A percentile compares a stretch with the other conserved stretches of the same genome.
Conservation (phyloP, 192 early-diverging fungal genomes). For the Coemansia aciculifera region DNA sequence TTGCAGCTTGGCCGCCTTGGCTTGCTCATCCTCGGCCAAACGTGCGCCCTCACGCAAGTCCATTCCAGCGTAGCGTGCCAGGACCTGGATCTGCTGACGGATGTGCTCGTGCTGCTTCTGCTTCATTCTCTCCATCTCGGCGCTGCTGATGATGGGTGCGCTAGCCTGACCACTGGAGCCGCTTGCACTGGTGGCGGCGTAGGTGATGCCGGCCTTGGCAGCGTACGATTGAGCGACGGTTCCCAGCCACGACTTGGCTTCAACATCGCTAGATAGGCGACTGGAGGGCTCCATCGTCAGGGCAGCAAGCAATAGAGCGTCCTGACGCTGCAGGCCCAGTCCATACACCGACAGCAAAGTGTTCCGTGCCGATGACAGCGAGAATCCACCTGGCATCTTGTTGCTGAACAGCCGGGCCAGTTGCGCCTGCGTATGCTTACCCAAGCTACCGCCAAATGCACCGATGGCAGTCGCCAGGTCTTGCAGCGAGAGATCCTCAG, state of each 20-base stretch:
- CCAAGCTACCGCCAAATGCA: slow-evolving; percentile 62
- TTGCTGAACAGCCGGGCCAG: slow-evolving; percentile 49
- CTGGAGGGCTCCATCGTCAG: slow-evolving; percentile 77
- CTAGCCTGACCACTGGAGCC: neutral
- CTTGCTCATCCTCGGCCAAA: slow-evolving; percentile 61
- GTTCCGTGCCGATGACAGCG: slow-evolving; percentile 30
- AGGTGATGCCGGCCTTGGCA: slow-evolving; percentile 68
- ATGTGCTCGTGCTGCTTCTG: too few relatives aligned
- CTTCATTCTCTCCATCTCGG: slow-evolving; percentile 78
- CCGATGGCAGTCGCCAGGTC: slow-evolving; percentile 75
- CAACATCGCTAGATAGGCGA: slow-evolving; percentile 70
- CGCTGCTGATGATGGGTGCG: slow-evolving; percentile 77
- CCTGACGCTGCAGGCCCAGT: too few relatives aligned
- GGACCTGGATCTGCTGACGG: too few relatives aligned
- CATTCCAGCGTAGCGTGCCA: too few relatives aligned
- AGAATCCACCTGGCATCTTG: slow-evolving; percentile 94
- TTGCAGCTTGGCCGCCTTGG: slow-evolving; percentile 63
- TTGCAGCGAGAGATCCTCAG: slow-evolving; percentile 83
- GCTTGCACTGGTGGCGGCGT: slow-evolving; percentile 39
- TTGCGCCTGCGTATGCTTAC: slow-evolving; percentile 67
- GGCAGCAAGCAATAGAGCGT: slow-evolving; percentile 60
- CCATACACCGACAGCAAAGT: too few relatives aligned
- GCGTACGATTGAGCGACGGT: slow-evolving; percentile 62
- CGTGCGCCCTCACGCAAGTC: slow-evolving; percentile 18
- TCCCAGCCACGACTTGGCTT: slow-evolving; percentile 66